These are phyloP conservation scores for Aspergillus baeticus DNA, from an alignment of 495 filamentous ascomycete genomes.

Conservation along the genomic window DNA sequence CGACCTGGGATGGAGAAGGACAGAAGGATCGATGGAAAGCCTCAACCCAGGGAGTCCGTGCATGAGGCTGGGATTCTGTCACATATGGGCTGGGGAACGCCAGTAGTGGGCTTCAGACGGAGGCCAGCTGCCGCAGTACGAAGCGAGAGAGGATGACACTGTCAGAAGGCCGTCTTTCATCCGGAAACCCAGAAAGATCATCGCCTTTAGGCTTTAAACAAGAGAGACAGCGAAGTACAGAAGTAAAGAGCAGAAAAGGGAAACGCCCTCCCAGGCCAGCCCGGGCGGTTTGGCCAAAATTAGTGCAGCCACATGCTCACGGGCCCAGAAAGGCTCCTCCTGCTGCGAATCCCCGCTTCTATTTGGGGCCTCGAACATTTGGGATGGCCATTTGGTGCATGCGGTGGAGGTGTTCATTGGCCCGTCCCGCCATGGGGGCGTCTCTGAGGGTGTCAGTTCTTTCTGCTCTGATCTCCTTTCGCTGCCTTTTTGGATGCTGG, in stretches of 20 bases:
- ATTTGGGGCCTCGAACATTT: conserved; percentile 26
- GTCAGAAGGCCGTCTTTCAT: conserved; percentile 10
- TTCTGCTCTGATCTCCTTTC: conserved; percentile 13
- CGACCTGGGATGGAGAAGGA: not conserved
- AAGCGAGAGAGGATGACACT: conserved; percentile 10
- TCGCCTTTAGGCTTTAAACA: not conserved
- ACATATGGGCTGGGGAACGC: no score
- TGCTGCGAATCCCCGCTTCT: conserved; percentile 20
- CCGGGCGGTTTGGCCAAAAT: conserved; percentile 14
- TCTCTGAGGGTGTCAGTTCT: conserved; percentile 17
- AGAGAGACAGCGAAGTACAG: not conserved
- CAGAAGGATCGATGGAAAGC: not conserved
- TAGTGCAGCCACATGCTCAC: conserved; percentile 8
- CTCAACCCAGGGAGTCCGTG: conserved; percentile 1
- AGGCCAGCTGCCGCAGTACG: no score
- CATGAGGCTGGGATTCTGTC: conserved; percentile 8
- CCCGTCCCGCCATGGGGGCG: conserved; percentile 13
- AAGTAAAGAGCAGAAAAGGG: conserved; percentile 8
- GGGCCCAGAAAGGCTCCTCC: conserved; percentile 7
- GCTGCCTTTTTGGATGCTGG: conserved; percentile 34
- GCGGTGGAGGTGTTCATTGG: conserved; percentile 9
- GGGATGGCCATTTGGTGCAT: conserved; percentile 6
- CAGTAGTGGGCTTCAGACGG: no score
- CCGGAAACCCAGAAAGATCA: not conserved
- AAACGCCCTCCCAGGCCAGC: conserved; percentile 13